Percentiles rank a stretch among this genome's conserved stretches.
phyloP scores from a whole-genome alignment of 352 stramenopile genomes.

The Globisporangium megalacanthum region DNA sequence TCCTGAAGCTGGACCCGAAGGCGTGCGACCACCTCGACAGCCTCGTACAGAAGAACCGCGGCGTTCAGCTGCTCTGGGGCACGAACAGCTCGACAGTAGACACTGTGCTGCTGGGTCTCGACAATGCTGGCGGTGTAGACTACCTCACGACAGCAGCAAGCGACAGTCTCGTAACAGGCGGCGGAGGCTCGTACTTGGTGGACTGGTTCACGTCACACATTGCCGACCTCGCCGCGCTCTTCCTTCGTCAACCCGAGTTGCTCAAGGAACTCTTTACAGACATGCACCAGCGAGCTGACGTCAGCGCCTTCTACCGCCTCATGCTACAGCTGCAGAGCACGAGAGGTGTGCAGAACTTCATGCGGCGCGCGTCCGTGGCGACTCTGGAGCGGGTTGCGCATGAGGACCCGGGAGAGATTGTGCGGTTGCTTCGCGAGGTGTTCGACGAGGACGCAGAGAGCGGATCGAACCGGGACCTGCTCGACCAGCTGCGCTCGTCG shows the following conservation, averaged over 20 bases:
- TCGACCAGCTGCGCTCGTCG: conserved; percentile 45
- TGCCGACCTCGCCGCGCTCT: conserved; percentile 38
- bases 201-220: conserved; percentile 64
- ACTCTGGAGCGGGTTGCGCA: conserved; percentile 53
- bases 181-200: conserved; percentile 22
- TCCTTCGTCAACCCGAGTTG: conserved; percentile 47
- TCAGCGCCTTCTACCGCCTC: conserved; percentile 48
- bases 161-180: not conserved
- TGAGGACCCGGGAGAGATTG: conserved; percentile 50
- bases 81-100: conserved; percentile 13
- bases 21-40: conserved; percentile 47
- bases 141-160: conserved; percentile 8
- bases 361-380: conserved; percentile 39
- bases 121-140: conserved; percentile 3
- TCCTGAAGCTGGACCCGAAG: conserved; percentile 55
- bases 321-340: conserved; percentile 61
- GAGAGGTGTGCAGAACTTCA: conserved; percentile 53
- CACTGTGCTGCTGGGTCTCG: conserved; percentile 2
- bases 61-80: conserved; percentile 59
- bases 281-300: conserved; percentile 47
- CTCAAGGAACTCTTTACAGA: conserved; percentile 60
- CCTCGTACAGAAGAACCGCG: conserved; percentile 41
- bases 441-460: conserved; percentile 24
- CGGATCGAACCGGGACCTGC: conserved; percentile 35
- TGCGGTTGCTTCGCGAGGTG: conserved; percentile 43